Evolutionary conservation across 164 flowering plant species (phyloP).

Genomic region (Malania oleifera): DNA sequence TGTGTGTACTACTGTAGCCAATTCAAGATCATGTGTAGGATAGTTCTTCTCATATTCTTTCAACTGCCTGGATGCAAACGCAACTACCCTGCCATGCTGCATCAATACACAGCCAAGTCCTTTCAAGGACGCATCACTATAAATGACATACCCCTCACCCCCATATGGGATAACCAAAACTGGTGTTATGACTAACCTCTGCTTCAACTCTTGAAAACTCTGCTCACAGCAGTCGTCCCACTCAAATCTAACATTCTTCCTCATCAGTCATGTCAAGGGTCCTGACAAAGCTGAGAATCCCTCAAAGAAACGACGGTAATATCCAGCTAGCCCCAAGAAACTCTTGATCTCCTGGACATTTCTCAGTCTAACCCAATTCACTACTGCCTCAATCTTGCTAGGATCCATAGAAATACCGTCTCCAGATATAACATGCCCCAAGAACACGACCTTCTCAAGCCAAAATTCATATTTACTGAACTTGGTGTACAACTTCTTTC

Average conservation of each 20-base stretch:
- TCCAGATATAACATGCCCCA: conserved; percentile 5
- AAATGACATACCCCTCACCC: neutral
- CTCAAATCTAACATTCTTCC: neutral
- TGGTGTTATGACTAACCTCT: conserved; percentile 2
- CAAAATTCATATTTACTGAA: too few species aligned
- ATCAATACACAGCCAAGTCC: conserved; percentile 7
- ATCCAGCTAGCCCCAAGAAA: conserved; percentile 13
- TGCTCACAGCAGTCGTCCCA: neutral
- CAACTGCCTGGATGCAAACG: conserved; percentile 6
- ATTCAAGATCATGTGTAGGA: conserved; percentile 10
- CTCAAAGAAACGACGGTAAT: conserved; percentile 5
- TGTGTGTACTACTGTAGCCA: conserved; percentile 4
- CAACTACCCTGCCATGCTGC: conserved; percentile 1
- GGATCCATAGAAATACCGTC: conserved; percentile 6
- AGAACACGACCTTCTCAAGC: conserved; percentile 4
- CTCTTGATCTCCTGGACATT: neutral
- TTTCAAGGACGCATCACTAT: neutral
- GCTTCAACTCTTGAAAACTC: conserved; percentile 1
- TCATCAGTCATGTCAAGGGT: conserved; percentile 1
- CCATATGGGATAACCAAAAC: conserved; percentile 8
- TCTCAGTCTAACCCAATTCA: neutral
- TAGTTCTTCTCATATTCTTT: neutral
- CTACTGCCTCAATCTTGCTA: neutral
- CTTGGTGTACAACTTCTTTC: too few species aligned
- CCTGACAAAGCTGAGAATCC: neutral